These are phyloP conservation scores for Neofusicoccum cordaticola DNA, from an alignment of 2,329 filamentous ascomycete genomes.

Conservation along the genomic window DNA sequence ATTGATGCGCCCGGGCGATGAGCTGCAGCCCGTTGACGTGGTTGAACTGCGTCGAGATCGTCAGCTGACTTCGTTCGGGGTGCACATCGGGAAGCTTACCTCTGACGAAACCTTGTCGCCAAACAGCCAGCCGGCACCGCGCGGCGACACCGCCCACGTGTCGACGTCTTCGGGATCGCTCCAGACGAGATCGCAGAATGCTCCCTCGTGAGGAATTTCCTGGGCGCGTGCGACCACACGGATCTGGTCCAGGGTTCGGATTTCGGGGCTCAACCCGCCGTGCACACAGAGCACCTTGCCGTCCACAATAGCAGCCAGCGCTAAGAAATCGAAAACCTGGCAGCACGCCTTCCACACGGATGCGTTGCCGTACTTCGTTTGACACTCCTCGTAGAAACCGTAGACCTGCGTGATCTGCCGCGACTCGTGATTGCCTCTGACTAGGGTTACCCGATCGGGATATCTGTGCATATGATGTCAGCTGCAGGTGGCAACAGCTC, in stretches of 20 bases:
- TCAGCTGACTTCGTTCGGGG: neutral
- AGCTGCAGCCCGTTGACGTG: slow-evolving; percentile 71
- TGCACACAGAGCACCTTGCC: slow-evolving; percentile 99
- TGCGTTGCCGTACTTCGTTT: slow-evolving; percentile 97
- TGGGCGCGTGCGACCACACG: slow-evolving; percentile 74
- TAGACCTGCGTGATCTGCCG: slow-evolving; percentile 99
- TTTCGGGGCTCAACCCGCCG: slow-evolving; percentile 95
- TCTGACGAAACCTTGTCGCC: slow-evolving; percentile 71
- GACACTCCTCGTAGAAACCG: slow-evolving; percentile 98
- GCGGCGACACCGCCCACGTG: slow-evolving; percentile 67
- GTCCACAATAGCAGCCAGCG: slow-evolving; percentile 94
- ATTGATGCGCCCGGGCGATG: slow-evolving; percentile 70
- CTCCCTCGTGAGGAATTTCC: slow-evolving; percentile 96
- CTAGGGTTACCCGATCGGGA: slow-evolving; percentile 69
- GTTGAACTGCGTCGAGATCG: slow-evolving; percentile 55
- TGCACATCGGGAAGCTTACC: slow-evolving; percentile 28
- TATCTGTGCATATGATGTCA: slow-evolving; percentile 48
- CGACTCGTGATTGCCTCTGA: slow-evolving; percentile 89
- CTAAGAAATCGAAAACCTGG: slow-evolving; percentile 97
- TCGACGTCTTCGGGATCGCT: slow-evolving; percentile 73
- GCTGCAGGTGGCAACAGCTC: neutral
- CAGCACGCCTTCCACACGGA: slow-evolving; percentile 99
- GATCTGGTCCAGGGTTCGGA: slow-evolving; percentile 89
- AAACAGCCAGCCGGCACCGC: slow-evolving; percentile 67
- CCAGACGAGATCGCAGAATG: slow-evolving; percentile 98